phyloP scores from a whole-genome alignment of 2,329 filamentous ascomycete genomes.

The Fusarium sp. region DNA sequence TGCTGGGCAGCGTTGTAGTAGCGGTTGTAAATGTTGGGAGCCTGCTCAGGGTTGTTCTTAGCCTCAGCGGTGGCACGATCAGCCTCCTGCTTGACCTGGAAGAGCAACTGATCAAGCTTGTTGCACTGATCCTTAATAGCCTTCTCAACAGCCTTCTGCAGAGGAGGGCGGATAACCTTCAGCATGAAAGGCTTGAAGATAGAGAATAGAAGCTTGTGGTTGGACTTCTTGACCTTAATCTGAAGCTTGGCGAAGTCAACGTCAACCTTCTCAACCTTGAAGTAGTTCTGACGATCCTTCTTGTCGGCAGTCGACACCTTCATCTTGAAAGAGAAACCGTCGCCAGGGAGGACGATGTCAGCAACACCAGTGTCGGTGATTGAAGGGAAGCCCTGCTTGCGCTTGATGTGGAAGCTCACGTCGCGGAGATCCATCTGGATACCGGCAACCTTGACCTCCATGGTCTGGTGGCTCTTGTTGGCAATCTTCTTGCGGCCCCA shows the following conservation, averaged over 20 bases:
- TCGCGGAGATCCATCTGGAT: slow-evolving; percentile 93
- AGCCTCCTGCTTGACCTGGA: slow-evolving; percentile 85
- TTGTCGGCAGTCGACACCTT: slow-evolving; percentile 85
- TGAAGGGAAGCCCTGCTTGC: slow-evolving; percentile 91
- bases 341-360: slow-evolving; percentile 88
- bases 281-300: slow-evolving; percentile 83
- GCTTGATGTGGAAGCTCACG: slow-evolving; percentile 94
- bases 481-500: slow-evolving; percentile 91
- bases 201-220: slow-evolving; percentile 90
- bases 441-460: slow-evolving; percentile 86
- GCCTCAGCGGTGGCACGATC: slow-evolving; percentile 75
- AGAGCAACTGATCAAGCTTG: slow-evolving; percentile 79
- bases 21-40: slow-evolving; percentile 86
- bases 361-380: slow-evolving; percentile 89
- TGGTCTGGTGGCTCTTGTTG: slow-evolving; percentile 85
- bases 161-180: slow-evolving; percentile 83
- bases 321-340: slow-evolving; percentile 92
- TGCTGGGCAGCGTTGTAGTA: slow-evolving; percentile 83
- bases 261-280: slow-evolving; percentile 92
- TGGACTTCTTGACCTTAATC: slow-evolving; percentile 94
- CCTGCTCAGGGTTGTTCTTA: slow-evolving; percentile 73
- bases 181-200: slow-evolving; percentile 90
- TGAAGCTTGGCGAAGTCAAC: slow-evolving; percentile 85
- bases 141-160: slow-evolving; percentile 91
- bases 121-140: slow-evolving; percentile 86